A percentile compares a stretch with the other conserved stretches of the same genome.
phyloP scores from a whole-genome alignment of 257 asterid genomes.

The Vinca minor region DNA sequence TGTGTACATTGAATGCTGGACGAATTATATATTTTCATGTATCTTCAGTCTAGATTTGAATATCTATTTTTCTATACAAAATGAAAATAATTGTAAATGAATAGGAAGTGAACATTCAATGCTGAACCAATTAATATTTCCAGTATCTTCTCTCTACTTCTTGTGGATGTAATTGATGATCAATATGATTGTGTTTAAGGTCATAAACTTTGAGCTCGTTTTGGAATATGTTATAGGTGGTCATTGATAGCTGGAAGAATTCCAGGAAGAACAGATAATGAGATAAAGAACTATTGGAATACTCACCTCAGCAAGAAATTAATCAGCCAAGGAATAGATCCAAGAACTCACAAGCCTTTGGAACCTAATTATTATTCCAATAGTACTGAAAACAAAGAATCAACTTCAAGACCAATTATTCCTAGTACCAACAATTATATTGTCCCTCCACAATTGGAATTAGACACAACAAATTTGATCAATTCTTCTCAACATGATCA shows the following conservation, averaged over 20 bases:
- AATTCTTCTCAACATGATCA: no score
- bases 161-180: background rate
- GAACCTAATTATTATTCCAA: constrained; percentile 9
- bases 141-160: background rate
- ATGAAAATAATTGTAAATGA: no score
- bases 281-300: constrained; percentile 71
- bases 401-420: constrained; percentile 6
- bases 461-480: background rate
- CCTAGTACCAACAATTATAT: background rate
- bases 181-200: background rate
- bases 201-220: background rate
- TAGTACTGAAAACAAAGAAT: background rate
- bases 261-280: constrained; percentile 66
- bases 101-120: no score
- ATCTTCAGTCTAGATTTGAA: no score
- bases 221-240: constrained; percentile 34
- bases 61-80: no score
- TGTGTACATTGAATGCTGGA: no score
- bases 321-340: constrained; percentile 67
- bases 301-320: constrained; percentile 59
- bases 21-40: no score
- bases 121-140: no score
- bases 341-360: constrained; percentile 60
- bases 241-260: constrained; percentile 74
- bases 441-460: background rate